Base-by-base conservation (phyloP, 139 green algal genomes). In the Closterium sp. region DNA sequence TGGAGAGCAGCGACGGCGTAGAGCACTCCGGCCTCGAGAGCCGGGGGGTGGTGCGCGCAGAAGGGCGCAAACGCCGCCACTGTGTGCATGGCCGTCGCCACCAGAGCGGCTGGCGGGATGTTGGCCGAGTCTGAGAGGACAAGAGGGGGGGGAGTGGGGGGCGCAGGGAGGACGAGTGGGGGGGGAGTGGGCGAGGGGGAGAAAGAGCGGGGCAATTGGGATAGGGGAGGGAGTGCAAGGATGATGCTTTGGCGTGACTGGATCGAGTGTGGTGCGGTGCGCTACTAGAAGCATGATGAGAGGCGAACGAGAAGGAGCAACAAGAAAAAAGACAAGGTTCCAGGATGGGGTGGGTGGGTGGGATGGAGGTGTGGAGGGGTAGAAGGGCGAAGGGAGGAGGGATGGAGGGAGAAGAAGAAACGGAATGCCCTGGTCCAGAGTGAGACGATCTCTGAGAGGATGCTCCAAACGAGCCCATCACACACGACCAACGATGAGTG, bases 1-100 rank as follows among this genome's bases (percentile, higher is more conserved):
- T 89, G 32, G n/a, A 92, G 86, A 2, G 89, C 89, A 28, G 25
- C 33, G 8, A 93, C 31, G 32, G 33, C 90, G 8, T 93, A 93
- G 87, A 35, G 21, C 30, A 93, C 30, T 9, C 34, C 90, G 25
- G 90, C 90, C 33, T 93, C 90, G 10, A 93, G 90, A 10, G 86
- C 86, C 9, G 85, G 25, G 6, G 64, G 35, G 86, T 90, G 23
- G 33, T 43, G 35, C 7, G 35, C 90, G 34, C 33, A 84, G 85
- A 86, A 90, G 31, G 34, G 85, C 9, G 90, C 90, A 86, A 33
- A 93, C 4, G 25, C 88, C 85, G 91, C 90, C 86, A 34, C 34
- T 28, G 33, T 25, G n/a, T 85, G 87, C 84, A 93, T 31, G 10
- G 85, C 36, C 23, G 90, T 35, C 12, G 87, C 64, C n/a, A 93